Base-by-base conservation (phyloP, 768 basidiomycete genomes). In the Roridomyces roridus region DNA sequence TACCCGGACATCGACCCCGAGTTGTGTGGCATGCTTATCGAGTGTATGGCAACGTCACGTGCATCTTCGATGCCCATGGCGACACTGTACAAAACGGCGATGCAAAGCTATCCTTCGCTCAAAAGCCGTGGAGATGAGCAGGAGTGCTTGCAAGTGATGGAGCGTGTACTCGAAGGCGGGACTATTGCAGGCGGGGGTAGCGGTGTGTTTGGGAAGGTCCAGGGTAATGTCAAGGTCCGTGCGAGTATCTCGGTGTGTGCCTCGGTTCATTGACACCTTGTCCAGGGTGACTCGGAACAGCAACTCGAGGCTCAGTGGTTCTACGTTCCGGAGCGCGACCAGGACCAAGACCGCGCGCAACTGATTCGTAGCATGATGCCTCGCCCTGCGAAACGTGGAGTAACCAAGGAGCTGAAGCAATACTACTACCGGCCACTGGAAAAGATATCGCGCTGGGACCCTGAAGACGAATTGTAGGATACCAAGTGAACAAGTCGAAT, bases 371-470 rank as follows among this genome's bases (percentile, higher is more conserved):
- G 84, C 57, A 85, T 90, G 78, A 89, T 90, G 88, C 88, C 88
- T 2, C 83, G 88, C 14, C 81, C 85, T 20, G 88, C 79, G 51
- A 92, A 91, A 72, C 74, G 91, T 50, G 85, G 74, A 43, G 88
- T 85, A 72, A 92, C 89, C 69, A 91, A 88, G 80, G 88, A 91
- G 73, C 89, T 87, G 59, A 92, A 92, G 70, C 88, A 91, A 69
- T 93, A 93, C 73, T 93, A 92, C 72, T 92, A 86, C 74, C 79
- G 80, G 25, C 91, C 91, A 9, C 71, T 92, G 57, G 86, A 75
- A 26, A 91, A 88, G 73, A 85, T 88, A 21, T 82, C 84, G 40
- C 75, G 84, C 64, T 91, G 89, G 89, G 88, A 91, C 70, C 76
- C 82, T 2, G 89, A 91, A 67, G 89, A 91, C 58, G 86, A 80